Evolutionary conservation across 2,329 filamentous ascomycete genomes (phyloP).

Genomic region (Aspergillus ustus): DNA sequence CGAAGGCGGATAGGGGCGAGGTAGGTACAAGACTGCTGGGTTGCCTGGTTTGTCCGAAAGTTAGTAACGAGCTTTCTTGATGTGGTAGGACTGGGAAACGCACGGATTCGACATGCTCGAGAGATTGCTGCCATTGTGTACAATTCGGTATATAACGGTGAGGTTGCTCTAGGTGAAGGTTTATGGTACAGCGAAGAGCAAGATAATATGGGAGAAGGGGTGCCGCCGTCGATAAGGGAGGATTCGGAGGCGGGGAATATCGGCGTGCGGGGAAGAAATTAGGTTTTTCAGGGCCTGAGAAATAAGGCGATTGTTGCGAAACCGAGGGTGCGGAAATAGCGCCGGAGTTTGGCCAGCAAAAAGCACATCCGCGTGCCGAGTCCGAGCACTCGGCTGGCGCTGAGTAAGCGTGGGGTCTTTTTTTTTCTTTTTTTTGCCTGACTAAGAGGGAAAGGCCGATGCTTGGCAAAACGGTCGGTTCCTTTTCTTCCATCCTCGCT

Average conservation of each 20-base stretch:
- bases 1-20: neutral
- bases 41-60: constrained; percentile 40
- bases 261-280: constrained; percentile 11
- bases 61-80: constrained; percentile 10
- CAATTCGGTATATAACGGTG: neutral
- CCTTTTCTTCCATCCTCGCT: constrained; percentile 26
- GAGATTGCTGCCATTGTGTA: constrained; percentile 26
- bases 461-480: constrained; percentile 30
- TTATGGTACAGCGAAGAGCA: neutral
- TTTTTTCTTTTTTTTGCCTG: constrained; percentile 15
- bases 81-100: constrained; percentile 21
- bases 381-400: constrained; percentile 1
- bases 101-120: constrained; percentile 34
- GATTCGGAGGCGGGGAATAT: constrained; percentile 2
- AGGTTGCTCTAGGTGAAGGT: neutral
- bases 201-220: neutral
- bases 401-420: constrained; percentile 18
- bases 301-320: neutral
- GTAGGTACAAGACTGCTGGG: constrained; percentile 52
- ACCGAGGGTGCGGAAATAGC: neutral
- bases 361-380: no score
- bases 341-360: neutral
- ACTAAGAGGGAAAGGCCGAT: constrained; percentile 9
- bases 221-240: neutral
- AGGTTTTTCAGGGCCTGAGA: neutral